phyloP scores from a whole-genome alignment of 176 grass and related monocot genomes.

The Eragrostis nindensis region DNA sequence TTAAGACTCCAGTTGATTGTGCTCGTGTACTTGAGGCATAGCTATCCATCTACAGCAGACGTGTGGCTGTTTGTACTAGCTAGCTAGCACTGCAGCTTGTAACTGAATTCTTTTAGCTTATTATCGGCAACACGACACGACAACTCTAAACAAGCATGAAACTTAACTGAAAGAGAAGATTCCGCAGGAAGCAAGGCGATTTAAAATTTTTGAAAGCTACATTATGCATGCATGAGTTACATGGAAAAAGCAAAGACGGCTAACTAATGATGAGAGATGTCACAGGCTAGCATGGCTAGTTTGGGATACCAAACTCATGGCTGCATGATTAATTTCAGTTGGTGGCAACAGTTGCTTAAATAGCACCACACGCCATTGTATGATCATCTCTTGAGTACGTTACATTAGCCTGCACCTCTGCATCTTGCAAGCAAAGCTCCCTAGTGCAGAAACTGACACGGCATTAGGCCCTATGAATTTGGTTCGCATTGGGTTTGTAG shows the following conservation, averaged over 20 bases:
- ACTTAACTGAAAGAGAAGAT: constrained; percentile 22
- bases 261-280: constrained; percentile 42
- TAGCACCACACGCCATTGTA: constrained; percentile 41
- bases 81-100: neutral
- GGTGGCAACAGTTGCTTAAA: constrained; percentile 58
- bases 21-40: neutral
- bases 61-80: neutral
- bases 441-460: neutral
- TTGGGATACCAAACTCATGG: constrained; percentile 40
- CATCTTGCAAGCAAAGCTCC: constrained; percentile 18
- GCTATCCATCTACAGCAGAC: neutral
- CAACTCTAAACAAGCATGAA: neutral
- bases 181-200: constrained; percentile 14
- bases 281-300: constrained; percentile 49
- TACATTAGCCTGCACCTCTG: constrained; percentile 10
- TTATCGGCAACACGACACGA: no score
- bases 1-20: neutral
- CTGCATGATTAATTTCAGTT: constrained; percentile 60
- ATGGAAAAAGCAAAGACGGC: constrained; percentile 29
- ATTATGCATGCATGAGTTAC: neutral
- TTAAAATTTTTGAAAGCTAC: constrained; percentile 45
- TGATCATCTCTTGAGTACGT: constrained; percentile 35
- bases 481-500: neutral
- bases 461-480: constrained; percentile 1
- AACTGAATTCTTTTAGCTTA: neutral